Evolutionary conservation across 352 stramenopile genomes (phyloP), one percentile per base, ranked within the genome.

Genomic region (Phytophthora crassamura): DNA sequence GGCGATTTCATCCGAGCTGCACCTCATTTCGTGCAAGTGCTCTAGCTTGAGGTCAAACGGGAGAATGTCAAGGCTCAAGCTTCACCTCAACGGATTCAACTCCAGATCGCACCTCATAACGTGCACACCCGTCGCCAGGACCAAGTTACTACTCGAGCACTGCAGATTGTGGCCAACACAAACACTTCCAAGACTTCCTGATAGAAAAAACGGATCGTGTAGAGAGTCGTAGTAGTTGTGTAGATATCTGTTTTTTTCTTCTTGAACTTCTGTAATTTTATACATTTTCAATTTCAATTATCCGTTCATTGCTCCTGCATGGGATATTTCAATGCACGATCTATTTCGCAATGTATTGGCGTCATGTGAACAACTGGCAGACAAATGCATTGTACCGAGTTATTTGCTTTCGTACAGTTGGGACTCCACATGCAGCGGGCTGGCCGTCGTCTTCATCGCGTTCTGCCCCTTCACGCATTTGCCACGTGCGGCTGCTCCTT

Each of bases 21-120:
- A 72, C 52, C 62, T 75, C 67, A 75, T 74, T 70, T 51, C 60
- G 60, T 74, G 66, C 53, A 39, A 40, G 22, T 58, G 61, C 35
- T 30, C 38, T n/a, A 16, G 46, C 14, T 45, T 45, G 7, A 15
- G 38, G 47, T 49, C 25, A 32, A 49, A 11, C 11, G 10, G 38
- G 41, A 22, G 33, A 40, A 10, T 42, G 20, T 36, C 18, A 50
- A 52, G 7, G 18, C 7, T 45, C 36, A 22, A 7, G 28, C 39
- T 30, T 30, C 25, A 22, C 10, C 30, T 53, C 48, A 42, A 18
- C 11, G 20, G 16, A 50, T 28, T 25, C 16, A 51, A 18, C 9
- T 8, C 7, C 43, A 57, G 25, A 36, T 28, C 43, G 36, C 57
- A 48, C 40, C 39, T 60, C 52, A 60, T 51, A 35, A 51, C 39